phyloP scores from a whole-genome alignment of 352 stramenopile species.

The Phytophthora europaea region DNA sequence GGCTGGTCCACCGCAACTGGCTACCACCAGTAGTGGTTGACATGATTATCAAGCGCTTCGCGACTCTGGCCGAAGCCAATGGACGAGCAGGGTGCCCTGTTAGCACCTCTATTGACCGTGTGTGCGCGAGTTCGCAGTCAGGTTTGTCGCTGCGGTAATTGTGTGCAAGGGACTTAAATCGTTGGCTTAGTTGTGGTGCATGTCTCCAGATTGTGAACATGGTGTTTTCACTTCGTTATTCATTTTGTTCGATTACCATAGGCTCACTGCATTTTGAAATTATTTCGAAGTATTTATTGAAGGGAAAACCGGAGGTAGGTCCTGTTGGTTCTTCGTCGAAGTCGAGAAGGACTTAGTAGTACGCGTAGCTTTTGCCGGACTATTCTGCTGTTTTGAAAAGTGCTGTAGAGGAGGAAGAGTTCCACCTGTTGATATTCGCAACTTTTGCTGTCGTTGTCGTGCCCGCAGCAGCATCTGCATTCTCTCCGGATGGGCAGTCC shows the following conservation, averaged over 20 bases:
- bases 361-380: neutral
- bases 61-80: neutral
- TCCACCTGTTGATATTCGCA: neutral
- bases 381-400: neutral
- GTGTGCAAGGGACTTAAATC: neutral
- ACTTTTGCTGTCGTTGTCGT: conserved; percentile 25
- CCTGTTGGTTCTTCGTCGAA: conserved; percentile 3
- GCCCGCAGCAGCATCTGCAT: conserved; percentile 33
- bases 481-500: conserved; percentile 26
- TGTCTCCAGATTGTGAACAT: neutral
- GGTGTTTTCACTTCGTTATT: neutral
- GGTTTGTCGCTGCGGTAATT: neutral
- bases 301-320: conserved; percentile 16
- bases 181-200: neutral
- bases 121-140: conserved; percentile 14
- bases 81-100: conserved; percentile 7
- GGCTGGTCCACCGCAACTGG: conserved; percentile 34
- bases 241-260: neutral
- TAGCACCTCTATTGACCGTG: conserved; percentile 3
- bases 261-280: neutral
- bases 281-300: neutral
- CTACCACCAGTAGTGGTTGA: conserved; percentile 24
- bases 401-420: conserved; percentile 13
- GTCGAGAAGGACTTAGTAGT: neutral
- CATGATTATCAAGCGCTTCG: conserved; percentile 11